Evolutionary conservation across 2,329 filamentous ascomycete genomes (phyloP), one percentile per base, ranked within the genome.

Genomic region (Colletotrichum somersetense): DNA sequence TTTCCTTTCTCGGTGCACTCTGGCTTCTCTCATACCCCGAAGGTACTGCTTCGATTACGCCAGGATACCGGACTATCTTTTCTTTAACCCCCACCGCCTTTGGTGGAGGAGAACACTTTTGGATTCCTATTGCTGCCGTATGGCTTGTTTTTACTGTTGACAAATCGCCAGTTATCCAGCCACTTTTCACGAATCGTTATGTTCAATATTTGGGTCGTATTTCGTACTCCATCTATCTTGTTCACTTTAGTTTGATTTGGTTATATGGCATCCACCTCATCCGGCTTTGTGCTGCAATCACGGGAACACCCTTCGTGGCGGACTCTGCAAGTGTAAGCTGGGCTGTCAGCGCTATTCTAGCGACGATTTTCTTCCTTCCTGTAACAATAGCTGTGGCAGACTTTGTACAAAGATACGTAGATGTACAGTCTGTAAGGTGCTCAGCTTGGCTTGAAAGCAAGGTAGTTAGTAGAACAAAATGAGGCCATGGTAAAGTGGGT

Each of bases 151-250:
- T 67, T n/a, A 64, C 58, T 2, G 30, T 72, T 12, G 65, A 72
- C 14, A n/a, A 58, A 16, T 33, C 5, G 88, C 12, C 77, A 77
- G 1, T 85, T 85, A 82, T 91, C 20, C 88, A 86, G 78, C 73
- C 79, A 3, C 89, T 91, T 76, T 91, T 92, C 75, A 89, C 91
- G 78, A 83, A 81, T 0, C 81, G 82, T 7, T 86, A 90, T 75
- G 88, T 86, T 76, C 90, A 91, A 76, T 91, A 90, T 73, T 83
- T 92, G 2, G 91, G 90, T 0, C 85, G 87, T 58, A 84, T 92
- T 66, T 91, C 89, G 0, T 92, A 87, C 77, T 84, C 87, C 1
- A 81, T 92, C 12, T 92, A 92, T 79, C 82, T 92, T 11, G 84
- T 91, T 14, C 91, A 92, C 74, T 90, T 90, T 0, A 90, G 90